Conservation (phyloP, 306 rosid species). For the Ceratonia siliqua region DNA sequence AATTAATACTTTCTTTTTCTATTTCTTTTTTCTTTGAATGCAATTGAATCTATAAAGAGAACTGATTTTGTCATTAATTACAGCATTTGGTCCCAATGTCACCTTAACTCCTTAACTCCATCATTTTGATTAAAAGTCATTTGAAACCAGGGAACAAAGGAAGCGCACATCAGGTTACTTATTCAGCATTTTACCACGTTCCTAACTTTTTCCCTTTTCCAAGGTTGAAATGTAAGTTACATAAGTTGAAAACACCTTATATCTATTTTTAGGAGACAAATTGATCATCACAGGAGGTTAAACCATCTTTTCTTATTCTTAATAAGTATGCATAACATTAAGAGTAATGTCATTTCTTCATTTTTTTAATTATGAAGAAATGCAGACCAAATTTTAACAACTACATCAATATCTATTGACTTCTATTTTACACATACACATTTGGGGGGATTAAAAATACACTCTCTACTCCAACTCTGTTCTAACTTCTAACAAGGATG, state of each 20-base stretch:
- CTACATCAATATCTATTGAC: background rate
- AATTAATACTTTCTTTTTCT: background rate
- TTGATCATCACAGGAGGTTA: background rate
- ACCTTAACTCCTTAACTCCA: slow-evolving; percentile 3
- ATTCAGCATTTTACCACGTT: slow-evolving; percentile 2
- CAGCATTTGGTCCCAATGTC: background rate
- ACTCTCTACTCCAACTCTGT: background rate
- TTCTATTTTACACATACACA: background rate
- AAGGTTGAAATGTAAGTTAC: slow-evolving; percentile 5
- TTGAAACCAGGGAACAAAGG: background rate
- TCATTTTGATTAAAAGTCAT: background rate
- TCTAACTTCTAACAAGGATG: slow-evolving; percentile 3
- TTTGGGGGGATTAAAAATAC: background rate
- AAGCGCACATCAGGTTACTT: slow-evolving; percentile 6
- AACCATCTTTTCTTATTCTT: background rate
- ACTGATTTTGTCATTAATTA: slow-evolving; percentile 10
- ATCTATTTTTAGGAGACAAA: background rate
- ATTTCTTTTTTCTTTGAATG: background rate
- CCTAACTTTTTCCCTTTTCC: slow-evolving; percentile 1
- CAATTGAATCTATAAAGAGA: background rate
- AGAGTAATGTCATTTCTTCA: background rate
- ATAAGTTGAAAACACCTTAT: slow-evolving; percentile 3
- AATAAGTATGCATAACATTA: background rate
- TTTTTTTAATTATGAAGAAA: background rate
- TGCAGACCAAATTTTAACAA: background rate